Evolutionary conservation across 352 stramenopile species (phyloP).

Genomic region (Phytophthora agathidicida): DNA sequence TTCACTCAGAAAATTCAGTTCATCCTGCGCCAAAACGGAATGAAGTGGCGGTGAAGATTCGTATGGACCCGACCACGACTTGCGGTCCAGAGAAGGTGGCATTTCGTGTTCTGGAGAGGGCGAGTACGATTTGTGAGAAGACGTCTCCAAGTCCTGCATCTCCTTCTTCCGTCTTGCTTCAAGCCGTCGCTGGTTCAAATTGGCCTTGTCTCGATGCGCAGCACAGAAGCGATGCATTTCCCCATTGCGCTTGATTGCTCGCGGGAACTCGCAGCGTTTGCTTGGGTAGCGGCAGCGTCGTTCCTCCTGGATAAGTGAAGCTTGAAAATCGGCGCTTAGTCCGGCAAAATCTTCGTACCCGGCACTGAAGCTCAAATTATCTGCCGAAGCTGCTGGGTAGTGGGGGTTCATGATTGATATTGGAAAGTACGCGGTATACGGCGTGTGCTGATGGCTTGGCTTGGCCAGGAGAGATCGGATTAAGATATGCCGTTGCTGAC

Average conservation of each 20-base stretch:
- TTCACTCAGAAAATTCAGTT: constrained; percentile 27
- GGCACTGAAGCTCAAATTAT: not conserved
- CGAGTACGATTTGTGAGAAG: too few species aligned
- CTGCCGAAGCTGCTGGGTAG: not conserved
- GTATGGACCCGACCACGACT: not conserved
- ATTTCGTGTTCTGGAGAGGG: too few species aligned
- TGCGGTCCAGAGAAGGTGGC: too few species aligned
- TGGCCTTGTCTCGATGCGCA: constrained; percentile 50
- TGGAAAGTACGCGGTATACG: not conserved
- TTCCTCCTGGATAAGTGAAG: constrained; percentile 13
- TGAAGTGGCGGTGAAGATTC: constrained; percentile 21
- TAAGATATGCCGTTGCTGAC: constrained; percentile 4
- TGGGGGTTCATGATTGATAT: constrained; percentile 9
- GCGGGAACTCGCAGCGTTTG: constrained; percentile 43
- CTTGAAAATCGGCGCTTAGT: constrained; percentile 1
- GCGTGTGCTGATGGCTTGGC: not conserved
- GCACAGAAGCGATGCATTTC: constrained; percentile 56
- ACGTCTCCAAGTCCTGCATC: not conserved
- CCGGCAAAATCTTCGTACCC: not conserved
- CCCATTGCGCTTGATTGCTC: constrained; percentile 46
- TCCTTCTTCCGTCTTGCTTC: constrained; percentile 41
- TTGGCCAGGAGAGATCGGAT: constrained; percentile 14
- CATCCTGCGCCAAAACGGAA: constrained; percentile 23
- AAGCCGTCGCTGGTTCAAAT: constrained; percentile 57
- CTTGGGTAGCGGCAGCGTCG: constrained; percentile 41